Evolutionary conservation across 352 stramenopile genomes (phyloP).

Genomic region (Pythium phragmiticola): DNA sequence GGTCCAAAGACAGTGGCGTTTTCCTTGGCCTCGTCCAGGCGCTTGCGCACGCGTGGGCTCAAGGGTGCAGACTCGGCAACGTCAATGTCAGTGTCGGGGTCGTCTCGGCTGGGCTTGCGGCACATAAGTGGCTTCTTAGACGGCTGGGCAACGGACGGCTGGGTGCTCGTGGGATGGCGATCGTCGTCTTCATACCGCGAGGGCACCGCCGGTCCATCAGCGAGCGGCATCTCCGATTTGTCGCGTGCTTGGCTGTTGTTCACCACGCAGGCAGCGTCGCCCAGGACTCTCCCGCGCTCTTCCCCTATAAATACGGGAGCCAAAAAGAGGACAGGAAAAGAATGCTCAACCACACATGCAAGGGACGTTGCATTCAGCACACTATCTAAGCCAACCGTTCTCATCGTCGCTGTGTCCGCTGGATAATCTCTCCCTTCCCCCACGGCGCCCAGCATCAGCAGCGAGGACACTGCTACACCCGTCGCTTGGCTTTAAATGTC

Average conservation of each 20-base stretch:
- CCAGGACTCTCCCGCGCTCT: neutral
- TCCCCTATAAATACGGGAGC: neutral
- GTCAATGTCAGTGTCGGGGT: slow-evolving; percentile 20
- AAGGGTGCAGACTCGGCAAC: slow-evolving; percentile 24
- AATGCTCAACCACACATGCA: slow-evolving; percentile 3
- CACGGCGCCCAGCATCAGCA: neutral
- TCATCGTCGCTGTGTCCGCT: too few species aligned
- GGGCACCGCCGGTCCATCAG: slow-evolving; percentile 4
- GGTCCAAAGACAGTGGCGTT: slow-evolving; percentile 69
- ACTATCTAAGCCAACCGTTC: slow-evolving; percentile 8
- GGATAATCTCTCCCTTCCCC: neutral
- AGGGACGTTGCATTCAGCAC: slow-evolving; percentile 11
- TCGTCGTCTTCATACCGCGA: slow-evolving; percentile 29
- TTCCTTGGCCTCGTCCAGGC: slow-evolving; percentile 75
- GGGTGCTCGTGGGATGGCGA: neutral
- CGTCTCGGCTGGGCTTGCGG: slow-evolving; percentile 10
- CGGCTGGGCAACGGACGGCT: neutral
- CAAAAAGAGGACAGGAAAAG: neutral
- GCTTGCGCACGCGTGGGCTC: slow-evolving; percentile 65
- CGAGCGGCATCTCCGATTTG: slow-evolving; percentile 11
- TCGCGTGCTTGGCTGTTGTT: neutral
- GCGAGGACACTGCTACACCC: neutral
- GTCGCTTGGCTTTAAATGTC: slow-evolving; percentile 69
- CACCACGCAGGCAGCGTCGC: neutral
- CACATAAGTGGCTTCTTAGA: neutral